Evolutionary conservation across 2,329 filamentous ascomycete species (phyloP).

Genomic region (Bipolaris cookei): DNA sequence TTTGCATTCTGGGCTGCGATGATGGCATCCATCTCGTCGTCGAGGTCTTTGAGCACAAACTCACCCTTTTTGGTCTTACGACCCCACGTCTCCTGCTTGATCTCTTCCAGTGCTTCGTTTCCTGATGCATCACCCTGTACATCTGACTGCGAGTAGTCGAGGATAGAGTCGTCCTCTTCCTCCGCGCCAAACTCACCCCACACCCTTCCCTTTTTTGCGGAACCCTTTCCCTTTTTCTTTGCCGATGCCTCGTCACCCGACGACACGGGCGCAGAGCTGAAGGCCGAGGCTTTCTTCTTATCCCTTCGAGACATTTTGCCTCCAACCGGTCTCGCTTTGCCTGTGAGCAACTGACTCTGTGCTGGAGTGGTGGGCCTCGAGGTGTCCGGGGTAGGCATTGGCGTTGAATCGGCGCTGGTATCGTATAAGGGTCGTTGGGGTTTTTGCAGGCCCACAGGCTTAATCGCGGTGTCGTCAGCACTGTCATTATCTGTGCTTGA

Average conservation of each 20-base stretch:
- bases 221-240: conserved; percentile 64
- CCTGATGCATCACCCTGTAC: conserved; percentile 57
- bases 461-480: conserved; percentile 59
- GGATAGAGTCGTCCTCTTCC: conserved; percentile 75
- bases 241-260: conserved; percentile 80
- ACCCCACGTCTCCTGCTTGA: conserved; percentile 84
- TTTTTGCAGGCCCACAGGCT: conserved; percentile 59
- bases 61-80: conserved; percentile 84
- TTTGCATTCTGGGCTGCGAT: conserved; percentile 77
- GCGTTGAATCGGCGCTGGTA: conserved; percentile 71
- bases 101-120: conserved; percentile 70
- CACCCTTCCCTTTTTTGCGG: conserved; percentile 81
- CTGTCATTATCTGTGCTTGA: conserved; percentile 58
- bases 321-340: conserved; percentile 71
- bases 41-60: conserved; percentile 91
- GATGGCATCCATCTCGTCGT: conserved; percentile 91
- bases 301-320: conserved; percentile 81
- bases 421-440: conserved; percentile 44
- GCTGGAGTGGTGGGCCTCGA: conserved; percentile 81
- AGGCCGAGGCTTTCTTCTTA: conserved; percentile 67
- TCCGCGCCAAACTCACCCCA: conserved; percentile 94
- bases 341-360: conserved; percentile 70
- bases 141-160: conserved; percentile 85
- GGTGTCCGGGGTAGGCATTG: conserved; percentile 71
- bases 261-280: conserved; percentile 67